Conservation (phyloP, 148 eudicot genomes). For the Cornus florida region DNA sequence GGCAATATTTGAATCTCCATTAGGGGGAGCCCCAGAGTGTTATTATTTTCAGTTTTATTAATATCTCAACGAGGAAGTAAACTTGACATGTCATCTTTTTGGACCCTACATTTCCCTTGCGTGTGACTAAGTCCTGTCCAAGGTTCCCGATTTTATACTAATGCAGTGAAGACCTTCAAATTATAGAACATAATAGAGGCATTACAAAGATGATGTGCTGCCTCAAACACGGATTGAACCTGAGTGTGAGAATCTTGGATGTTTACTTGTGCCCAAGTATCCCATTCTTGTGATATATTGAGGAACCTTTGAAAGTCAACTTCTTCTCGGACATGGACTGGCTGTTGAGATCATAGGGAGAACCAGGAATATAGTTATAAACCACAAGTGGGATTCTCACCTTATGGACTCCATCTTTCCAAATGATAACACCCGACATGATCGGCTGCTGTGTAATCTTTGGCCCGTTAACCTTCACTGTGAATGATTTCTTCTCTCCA, state of each 20-base stretch:
- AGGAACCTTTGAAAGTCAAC: background rate
- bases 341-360: slow-evolving; percentile 19
- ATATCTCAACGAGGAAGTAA: too few species aligned
- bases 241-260: background rate
- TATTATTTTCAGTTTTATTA: too few species aligned
- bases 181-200: too few species aligned
- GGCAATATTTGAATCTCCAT: too few species aligned
- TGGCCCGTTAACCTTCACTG: slow-evolving; percentile 5
- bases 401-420: slow-evolving; percentile 13
- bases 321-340: background rate
- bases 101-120: too few species aligned
- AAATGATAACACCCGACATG: slow-evolving; percentile 14
- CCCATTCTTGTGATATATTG: slow-evolving; percentile 4
- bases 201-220: too few species aligned
- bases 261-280: background rate
- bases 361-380: slow-evolving; percentile 27
- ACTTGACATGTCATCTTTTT: too few species aligned
- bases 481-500: slow-evolving; percentile 7
- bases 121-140: too few species aligned
- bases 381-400: slow-evolving; percentile 26
- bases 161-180: too few species aligned
- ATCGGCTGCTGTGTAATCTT: slow-evolving; percentile 13
- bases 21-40: too few species aligned
- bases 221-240: too few species aligned
- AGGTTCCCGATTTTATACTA: too few species aligned